These are phyloP conservation scores for Firmiana major DNA, from an alignment of 345 rosid genomes.

Conservation along the genomic window DNA sequence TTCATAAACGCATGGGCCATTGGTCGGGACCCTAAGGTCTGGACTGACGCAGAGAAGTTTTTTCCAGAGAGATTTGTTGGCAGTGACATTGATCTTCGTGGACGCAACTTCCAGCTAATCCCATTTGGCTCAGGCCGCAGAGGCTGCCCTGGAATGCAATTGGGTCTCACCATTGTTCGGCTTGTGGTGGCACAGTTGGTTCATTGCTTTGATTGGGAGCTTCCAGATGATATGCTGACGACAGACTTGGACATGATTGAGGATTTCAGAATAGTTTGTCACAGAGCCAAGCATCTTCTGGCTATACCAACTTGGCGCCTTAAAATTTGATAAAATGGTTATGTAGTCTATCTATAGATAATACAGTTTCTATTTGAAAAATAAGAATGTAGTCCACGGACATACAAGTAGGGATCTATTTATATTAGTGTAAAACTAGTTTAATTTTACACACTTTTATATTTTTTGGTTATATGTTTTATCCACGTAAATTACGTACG, in stretches of 20 bases:
- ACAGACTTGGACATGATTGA: slow-evolving; percentile 43
- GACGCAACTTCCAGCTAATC: slow-evolving; percentile 40
- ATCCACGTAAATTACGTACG: no score
- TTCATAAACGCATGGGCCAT: slow-evolving; percentile 40
- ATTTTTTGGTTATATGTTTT: no score
- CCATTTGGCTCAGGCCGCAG: slow-evolving; percentile 48
- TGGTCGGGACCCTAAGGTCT: slow-evolving; percentile 35
- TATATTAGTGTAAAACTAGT: no score
- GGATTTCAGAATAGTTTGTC: slow-evolving; percentile 28
- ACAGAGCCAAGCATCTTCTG: slow-evolving; percentile 34
- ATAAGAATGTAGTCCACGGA: no score
- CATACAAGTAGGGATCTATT: no score
- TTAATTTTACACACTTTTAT: no score
- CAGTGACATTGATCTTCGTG: slow-evolving; percentile 26
- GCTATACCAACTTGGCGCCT: slow-evolving; percentile 35
- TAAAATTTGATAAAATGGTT: background rate
- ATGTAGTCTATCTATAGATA: no score
- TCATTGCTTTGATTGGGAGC: slow-evolving; percentile 55
- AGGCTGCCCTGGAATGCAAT: slow-evolving; percentile 41
- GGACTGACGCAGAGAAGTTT: slow-evolving; percentile 37
- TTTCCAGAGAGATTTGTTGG: slow-evolving; percentile 39
- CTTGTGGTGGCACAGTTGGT: slow-evolving; percentile 36
- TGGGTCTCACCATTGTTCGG: slow-evolving; percentile 32
- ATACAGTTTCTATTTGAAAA: no score
- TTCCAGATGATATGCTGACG: slow-evolving; percentile 23